Percentiles rank a stretch among this genome's conserved stretches.
phyloP scores from a whole-genome alignment of 2,329 filamentous ascomycete genomes.

The Onygenales sp. region DNA sequence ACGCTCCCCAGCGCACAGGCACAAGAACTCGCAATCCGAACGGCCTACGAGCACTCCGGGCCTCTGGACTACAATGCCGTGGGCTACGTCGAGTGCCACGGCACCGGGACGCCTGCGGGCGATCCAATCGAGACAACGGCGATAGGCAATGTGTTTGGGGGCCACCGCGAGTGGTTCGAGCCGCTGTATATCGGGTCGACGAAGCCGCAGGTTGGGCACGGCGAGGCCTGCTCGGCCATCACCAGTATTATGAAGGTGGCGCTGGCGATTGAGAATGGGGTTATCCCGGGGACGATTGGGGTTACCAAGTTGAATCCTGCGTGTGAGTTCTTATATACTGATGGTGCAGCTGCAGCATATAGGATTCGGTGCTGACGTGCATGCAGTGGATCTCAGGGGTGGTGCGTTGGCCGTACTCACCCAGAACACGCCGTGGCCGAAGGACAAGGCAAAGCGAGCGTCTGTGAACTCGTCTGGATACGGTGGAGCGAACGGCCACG shows the following conservation, averaged over 20 bases:
- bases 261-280: slow-evolving; percentile 17
- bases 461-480: slow-evolving; percentile 21
- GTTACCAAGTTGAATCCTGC: slow-evolving; percentile 16
- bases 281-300: slow-evolving; percentile 18
- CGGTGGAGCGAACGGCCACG: slow-evolving; percentile 22
- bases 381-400: too few species aligned
- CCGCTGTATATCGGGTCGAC: slow-evolving; percentile 14
- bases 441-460: slow-evolving; percentile 15
- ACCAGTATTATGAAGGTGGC: slow-evolving; percentile 23
- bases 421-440: slow-evolving; percentile 17
- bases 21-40: slow-evolving; percentile 23
- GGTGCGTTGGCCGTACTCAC: too few species aligned
- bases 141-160: slow-evolving; percentile 8
- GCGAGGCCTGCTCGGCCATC: slow-evolving; percentile 16
- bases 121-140: slow-evolving; percentile 17
- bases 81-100: slow-evolving; percentile 32
- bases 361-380: too few species aligned
- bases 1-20: slow-evolving; percentile 27
- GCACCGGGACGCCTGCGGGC: slow-evolving; percentile 27
- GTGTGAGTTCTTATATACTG: too few species aligned
- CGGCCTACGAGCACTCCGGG: slow-evolving; percentile 16
- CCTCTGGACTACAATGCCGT: slow-evolving; percentile 18
- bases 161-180: neutral
- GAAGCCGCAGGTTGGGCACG: slow-evolving; percentile 28
- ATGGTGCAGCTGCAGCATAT: too few species aligned